Base-by-base conservation (phyloP, 306 rosid species). In the Psophocarpus tetragonolobus region DNA sequence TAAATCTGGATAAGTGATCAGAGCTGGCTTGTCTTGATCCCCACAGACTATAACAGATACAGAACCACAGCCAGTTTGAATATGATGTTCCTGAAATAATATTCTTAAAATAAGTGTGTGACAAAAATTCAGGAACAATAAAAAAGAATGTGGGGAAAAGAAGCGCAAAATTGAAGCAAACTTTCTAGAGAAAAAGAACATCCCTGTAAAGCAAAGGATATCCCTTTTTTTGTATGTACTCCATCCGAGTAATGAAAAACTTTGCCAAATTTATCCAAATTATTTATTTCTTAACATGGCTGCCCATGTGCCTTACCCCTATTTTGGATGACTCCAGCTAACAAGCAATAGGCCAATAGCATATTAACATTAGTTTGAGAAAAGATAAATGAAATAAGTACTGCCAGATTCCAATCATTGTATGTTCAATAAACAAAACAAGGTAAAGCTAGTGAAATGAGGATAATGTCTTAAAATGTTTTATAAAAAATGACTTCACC, bases 1-100 rank as follows among this genome's bases (percentile, higher is more conserved):
- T 85, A 93, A 72, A 91, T 93, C 98, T 2, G 98, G 98, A 77
- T 93, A 93, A 62, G 96, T 91, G 76, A 93, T 85, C 48, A 93
- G 84, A 17, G 98, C 89, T 24, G 98, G 98, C 85, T 93, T 93
- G 70, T 88, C 88, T 42, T 81, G 91, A 85, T 93, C 98, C 77
- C 98, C 98, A 64, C 86, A 87, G 33, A 93, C 94, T 6, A 91
- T 88, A 47, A 93, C 97, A 51, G 96, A 91, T 71, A 91, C 91
- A 80, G 95, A 84, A 84, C 97, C 98, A 85, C 90, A 74, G 87
- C 97, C 90, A 68, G 98, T 93, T 81, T 39, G 87, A 57, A 93
- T 71, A 81, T 65, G 74, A 86, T 93, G 88, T 74, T 93, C 98
- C 98, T 93, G 91, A 26, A 76, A 68, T 65, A 71, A 63, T 35